A percentile compares a stretch with the other conserved stretches of the same genome.
phyloP scores from a whole-genome alignment of 768 basidiomycete genomes.

The Fibroporia radiculosa region DNA sequence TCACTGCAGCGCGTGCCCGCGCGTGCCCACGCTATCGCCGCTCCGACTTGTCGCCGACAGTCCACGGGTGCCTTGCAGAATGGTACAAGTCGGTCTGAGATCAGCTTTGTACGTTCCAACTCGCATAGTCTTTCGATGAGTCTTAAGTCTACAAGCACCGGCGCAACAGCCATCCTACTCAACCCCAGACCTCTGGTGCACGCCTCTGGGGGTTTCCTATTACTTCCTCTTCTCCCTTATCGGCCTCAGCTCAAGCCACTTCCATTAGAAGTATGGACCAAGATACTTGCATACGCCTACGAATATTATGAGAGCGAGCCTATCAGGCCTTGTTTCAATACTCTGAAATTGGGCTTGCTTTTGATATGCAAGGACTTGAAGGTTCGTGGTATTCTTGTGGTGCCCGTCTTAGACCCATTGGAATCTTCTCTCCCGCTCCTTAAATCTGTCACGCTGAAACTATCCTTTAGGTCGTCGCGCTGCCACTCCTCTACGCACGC shows the following conservation, averaged over 20 bases:
- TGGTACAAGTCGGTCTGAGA: too few relatives aligned
- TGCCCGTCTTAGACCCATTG: too few relatives aligned
- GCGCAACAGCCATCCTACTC: conserved; percentile 34
- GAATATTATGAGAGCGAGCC: conserved; percentile 9
- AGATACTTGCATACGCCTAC: conserved; percentile 40
- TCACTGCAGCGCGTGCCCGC: too few relatives aligned
- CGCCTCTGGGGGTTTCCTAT: conserved; percentile 48
- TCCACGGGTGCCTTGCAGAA: too few relatives aligned
- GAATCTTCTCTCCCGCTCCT: too few relatives aligned
- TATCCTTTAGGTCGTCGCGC: conserved; percentile 48
- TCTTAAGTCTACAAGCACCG: neutral
- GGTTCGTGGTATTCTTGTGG: conserved; percentile 9
- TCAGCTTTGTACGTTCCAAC: too few relatives aligned
- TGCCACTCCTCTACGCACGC: conserved; percentile 60
- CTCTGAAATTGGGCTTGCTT: conserved; percentile 21
- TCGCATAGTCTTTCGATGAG: too few relatives aligned
- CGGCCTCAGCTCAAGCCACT: conserved; percentile 44
- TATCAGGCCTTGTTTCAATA: conserved; percentile 3
- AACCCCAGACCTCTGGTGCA: conserved; percentile 62
- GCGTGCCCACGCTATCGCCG: too few relatives aligned
- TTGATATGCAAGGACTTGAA: conserved; percentile 13
- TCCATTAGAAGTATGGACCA: conserved; percentile 66
- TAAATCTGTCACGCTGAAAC: neutral
- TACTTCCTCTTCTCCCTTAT: conserved; percentile 62
- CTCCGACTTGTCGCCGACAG: too few relatives aligned